Evolutionary conservation across 345 rosid species (phyloP).

Genomic region (Combretum micranthum): DNA sequence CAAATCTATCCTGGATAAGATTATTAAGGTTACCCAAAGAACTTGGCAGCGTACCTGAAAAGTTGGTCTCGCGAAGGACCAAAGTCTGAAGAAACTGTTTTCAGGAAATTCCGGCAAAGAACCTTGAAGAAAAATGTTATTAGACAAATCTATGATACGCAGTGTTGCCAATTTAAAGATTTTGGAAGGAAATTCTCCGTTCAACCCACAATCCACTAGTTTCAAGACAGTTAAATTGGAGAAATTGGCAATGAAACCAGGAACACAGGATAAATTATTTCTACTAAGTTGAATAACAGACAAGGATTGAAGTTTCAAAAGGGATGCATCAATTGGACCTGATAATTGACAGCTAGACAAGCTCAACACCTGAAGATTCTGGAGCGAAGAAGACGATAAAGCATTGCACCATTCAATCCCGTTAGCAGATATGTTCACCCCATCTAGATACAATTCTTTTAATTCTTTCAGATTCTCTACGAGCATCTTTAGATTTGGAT

Average conservation of each 20-base stretch:
- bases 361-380: conserved; percentile 19
- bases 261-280: conserved; percentile 22
- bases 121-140: conserved; percentile 17
- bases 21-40: conserved; percentile 20
- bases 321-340: conserved; percentile 21
- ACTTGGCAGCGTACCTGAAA: conserved; percentile 26
- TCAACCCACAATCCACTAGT: conserved; percentile 10
- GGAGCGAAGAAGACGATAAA: conserved; percentile 13
- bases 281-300: conserved; percentile 5
- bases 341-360: conserved; percentile 19
- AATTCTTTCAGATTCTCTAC: conserved; percentile 18
- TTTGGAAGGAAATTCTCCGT: conserved; percentile 22
- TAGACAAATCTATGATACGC: conserved; percentile 20
- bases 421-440: conserved; percentile 11
- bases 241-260: conserved; percentile 20
- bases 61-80: conserved; percentile 14
- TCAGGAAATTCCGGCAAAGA: conserved; percentile 4
- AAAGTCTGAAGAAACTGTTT: conserved; percentile 15
- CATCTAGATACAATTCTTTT: conserved; percentile 22
- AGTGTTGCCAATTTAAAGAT: conserved; percentile 19
- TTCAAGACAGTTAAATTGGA: conserved; percentile 6
- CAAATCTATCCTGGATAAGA: conserved; percentile 18
- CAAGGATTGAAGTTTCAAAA: conserved; percentile 8
- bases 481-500: conserved; percentile 21
- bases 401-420: conserved; percentile 27